Evolutionary conservation across 163 green algal species (phyloP), one percentile per base, ranked within the genome.

Genomic region (Scenedesmus sp.): DNA sequence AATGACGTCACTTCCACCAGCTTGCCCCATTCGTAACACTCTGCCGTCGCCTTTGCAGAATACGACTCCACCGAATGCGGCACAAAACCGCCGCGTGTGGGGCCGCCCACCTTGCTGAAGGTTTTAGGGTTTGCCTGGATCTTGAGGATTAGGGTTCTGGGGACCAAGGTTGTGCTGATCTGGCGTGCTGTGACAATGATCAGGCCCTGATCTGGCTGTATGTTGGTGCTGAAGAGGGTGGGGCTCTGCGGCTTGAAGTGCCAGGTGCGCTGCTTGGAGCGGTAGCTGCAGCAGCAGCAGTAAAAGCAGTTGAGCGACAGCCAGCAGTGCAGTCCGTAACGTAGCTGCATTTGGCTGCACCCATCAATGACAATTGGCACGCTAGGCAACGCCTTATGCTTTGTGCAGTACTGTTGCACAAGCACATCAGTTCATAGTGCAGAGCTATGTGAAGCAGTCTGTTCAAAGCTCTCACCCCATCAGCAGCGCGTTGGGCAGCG

Each of bases 61-160:
- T 90, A 90, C 46, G 66, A 84, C 52, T 90, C 86, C 5, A 90
- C 66, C 2, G 86, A 90, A 52, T 82, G 66, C 2, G 86, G 86
- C 64, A 90, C 86, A 83, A 90, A 90, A 15, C 86, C 86, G 67
- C 52, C 86, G 6, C 86, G 66, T 0, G 86, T 90, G 16, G 86
- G 86, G 15, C 86, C 86, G 13, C 86, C 86, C 6, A 90, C 86
- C 16, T 16, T 82, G 86, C 34, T 70, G 56, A 90, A 90, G 34
- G 86, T 84, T 10, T 66, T 34, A 70, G 66, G 86, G 10, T 52
- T 16, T 34, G 86, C 86, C 15, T 83, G 7, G 9, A 90, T 55
- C n/a, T 9, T 70, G 18, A 90, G 66, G 10, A 70, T 0, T 23
- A 90, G 86, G 12, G 15, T 56, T 34, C 86, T 82, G 67, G 67